phyloP scores from a whole-genome alignment of 2,329 filamentous ascomycete genomes.

The Fonsecaea pedrosoi region DNA sequence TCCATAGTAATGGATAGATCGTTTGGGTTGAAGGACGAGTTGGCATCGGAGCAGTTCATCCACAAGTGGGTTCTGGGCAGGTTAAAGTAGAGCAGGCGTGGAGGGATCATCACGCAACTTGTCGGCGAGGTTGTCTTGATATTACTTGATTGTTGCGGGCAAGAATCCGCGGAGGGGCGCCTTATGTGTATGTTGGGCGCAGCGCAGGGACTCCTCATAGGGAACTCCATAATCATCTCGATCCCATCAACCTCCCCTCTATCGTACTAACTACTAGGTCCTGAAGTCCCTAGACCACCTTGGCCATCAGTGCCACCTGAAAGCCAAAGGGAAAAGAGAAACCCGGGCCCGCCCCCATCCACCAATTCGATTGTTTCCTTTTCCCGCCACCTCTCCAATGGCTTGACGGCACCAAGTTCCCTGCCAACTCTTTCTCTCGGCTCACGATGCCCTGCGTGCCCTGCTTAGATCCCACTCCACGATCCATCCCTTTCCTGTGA shows the following conservation, averaged over 20 bases:
- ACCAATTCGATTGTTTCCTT: neutral
- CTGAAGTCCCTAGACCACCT: no score
- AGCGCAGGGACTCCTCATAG: neutral
- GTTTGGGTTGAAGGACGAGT: constrained; percentile 19
- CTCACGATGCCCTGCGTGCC: neutral
- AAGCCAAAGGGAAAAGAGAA: neutral
- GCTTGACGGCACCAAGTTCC: neutral
- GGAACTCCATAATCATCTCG: no score
- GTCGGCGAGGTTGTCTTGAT: neutral
- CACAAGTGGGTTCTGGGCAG: constrained; percentile 25
- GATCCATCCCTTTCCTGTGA: constrained; percentile 1
- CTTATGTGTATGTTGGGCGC: neutral
- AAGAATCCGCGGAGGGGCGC: neutral
- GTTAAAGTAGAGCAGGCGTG: constrained; percentile 16
- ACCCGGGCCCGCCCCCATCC: neutral
- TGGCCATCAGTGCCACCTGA: neutral
- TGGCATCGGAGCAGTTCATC: constrained; percentile 24
- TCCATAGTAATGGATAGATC: constrained; percentile 21
- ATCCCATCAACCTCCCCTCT: no score
- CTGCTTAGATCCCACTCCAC: neutral
- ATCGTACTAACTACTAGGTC: neutral
- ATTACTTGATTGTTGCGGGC: neutral
- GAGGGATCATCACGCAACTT: neutral
- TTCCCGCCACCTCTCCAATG: neutral
- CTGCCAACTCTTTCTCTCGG: neutral